Evolutionary conservation across 176 grass and related monocot genomes (phyloP).

Genomic region (Stipa capillata): DNA sequence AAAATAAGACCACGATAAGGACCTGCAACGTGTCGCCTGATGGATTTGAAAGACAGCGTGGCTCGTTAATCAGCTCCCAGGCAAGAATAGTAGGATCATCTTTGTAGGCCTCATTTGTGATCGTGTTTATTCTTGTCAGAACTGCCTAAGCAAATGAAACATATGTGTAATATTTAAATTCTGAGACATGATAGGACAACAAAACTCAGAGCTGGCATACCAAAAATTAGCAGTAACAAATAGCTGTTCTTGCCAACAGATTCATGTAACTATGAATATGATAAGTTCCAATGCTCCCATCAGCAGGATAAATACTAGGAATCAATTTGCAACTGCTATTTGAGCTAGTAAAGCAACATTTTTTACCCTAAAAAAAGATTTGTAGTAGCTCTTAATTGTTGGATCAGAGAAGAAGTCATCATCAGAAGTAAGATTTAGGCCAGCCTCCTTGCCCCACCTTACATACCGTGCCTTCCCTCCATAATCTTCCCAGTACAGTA

Average conservation of each 20-base stretch:
- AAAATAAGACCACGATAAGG: not conserved
- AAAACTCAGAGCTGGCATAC: not conserved
- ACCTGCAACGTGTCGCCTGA: slow-evolving; percentile 72
- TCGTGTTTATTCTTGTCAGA: slow-evolving; percentile 63
- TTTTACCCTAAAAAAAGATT: slow-evolving; percentile 78
- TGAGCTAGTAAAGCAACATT: not conserved
- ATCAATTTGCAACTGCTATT: not conserved
- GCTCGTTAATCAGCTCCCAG: slow-evolving; percentile 90
- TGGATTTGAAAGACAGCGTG: slow-evolving; percentile 63
- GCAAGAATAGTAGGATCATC: slow-evolving; percentile 80
- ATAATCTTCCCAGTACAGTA: slow-evolving; percentile 71
- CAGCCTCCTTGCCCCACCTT: slow-evolving; percentile 53
- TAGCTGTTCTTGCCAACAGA: not conserved
- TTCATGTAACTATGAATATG: not conserved
- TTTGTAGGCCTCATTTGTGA: slow-evolving; percentile 69
- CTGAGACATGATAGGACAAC: not conserved
- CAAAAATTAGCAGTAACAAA: not conserved
- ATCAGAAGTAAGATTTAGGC: slow-evolving; percentile 47
- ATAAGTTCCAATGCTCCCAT: not conserved
- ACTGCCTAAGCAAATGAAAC: slow-evolving; percentile 35
- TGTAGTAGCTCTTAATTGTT: slow-evolving; percentile 74
- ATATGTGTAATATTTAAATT: not conserved
- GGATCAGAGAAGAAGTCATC: slow-evolving; percentile 66
- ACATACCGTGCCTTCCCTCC: slow-evolving; percentile 75
- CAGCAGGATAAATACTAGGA: not conserved